Percentiles rank a stretch among this genome's conserved stretches.
Conservation (phyloP, 208 protist species). For the Tetramitus jugosus region DNA sequence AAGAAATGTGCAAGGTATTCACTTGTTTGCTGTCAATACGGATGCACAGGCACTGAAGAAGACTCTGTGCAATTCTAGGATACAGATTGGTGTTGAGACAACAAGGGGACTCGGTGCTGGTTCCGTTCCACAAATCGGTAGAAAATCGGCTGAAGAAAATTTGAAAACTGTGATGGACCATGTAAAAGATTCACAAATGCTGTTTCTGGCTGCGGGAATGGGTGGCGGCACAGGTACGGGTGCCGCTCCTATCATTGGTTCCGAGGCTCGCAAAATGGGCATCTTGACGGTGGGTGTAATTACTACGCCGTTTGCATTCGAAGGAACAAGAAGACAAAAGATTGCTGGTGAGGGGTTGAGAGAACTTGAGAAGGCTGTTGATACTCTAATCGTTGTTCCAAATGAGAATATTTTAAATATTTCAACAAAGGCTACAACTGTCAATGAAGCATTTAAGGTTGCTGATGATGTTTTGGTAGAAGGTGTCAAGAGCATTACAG, state of each 20-base stretch:
- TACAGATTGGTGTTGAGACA: slow-evolving; percentile 33
- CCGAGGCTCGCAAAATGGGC: slow-evolving; percentile 35
- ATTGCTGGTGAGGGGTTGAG: slow-evolving; percentile 33
- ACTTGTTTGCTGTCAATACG: slow-evolving; percentile 44
- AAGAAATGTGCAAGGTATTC: slow-evolving; percentile 29
- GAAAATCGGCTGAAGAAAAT: slow-evolving; percentile 37
- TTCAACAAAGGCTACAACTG: slow-evolving; percentile 20
- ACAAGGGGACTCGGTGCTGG: slow-evolving; percentile 46
- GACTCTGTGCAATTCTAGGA: slow-evolving; percentile 23
- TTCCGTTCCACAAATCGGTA: slow-evolving; percentile 36
- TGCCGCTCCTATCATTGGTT: slow-evolving; percentile 40
- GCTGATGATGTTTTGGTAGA: slow-evolving; percentile 45
- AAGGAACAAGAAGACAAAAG: slow-evolving; percentile 35
- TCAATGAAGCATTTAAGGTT: slow-evolving; percentile 42
- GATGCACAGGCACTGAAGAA: slow-evolving; percentile 41
- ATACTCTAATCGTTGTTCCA: slow-evolving; percentile 41
- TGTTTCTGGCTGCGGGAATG: slow-evolving; percentile 52
- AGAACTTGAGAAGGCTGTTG: slow-evolving; percentile 37
- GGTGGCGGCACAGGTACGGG: slow-evolving; percentile 52
- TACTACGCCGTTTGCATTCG: slow-evolving; percentile 48
- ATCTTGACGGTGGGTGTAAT: slow-evolving; percentile 48
- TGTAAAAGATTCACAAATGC: slow-evolving; percentile 39
- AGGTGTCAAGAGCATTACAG: slow-evolving; percentile 45
- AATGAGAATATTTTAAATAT: slow-evolving; percentile 42
- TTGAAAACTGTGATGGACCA: slow-evolving; percentile 33